phyloP scores from a whole-genome alignment of 176 grass and related monocot genomes.

The Phragmites australis region DNA sequence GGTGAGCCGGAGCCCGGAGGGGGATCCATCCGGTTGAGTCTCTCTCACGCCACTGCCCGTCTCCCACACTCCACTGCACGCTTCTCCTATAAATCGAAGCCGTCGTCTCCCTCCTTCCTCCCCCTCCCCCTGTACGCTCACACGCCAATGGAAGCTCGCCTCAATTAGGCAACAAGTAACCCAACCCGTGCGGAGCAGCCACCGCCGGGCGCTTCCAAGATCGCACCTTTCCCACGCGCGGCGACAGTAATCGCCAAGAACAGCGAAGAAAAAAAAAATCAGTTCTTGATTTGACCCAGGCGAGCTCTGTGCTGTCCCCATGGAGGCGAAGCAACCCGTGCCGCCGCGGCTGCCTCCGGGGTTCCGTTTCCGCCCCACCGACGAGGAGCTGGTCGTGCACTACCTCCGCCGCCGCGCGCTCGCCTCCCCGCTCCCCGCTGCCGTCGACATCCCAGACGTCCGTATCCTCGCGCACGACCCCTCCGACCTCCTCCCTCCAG shows the following conservation, averaged over 20 bases:
- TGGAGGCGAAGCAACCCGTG: slow-evolving; percentile 24
- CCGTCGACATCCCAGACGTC: slow-evolving; percentile 64
- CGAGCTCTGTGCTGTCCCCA: background rate
- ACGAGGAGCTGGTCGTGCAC: slow-evolving; percentile 67
- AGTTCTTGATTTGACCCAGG: background rate
- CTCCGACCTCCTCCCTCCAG: slow-evolving; percentile 57
- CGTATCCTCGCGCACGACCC: slow-evolving; percentile 66
- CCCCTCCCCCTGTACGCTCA: background rate
- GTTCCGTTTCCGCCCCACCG: slow-evolving; percentile 73
- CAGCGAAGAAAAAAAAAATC: too few species aligned
- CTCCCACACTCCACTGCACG: slow-evolving; percentile 3
- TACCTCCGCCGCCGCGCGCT: slow-evolving; percentile 69
- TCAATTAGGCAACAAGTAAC: background rate
- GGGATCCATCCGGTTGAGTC: slow-evolving; percentile 39
- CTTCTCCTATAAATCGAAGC: slow-evolving; percentile 28
- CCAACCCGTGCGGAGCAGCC: background rate
- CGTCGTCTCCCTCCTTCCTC: slow-evolving; percentile 9
- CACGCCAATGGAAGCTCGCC: background rate
- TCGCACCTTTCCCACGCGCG: background rate
- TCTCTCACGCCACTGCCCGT: slow-evolving; percentile 54
- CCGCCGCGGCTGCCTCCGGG: slow-evolving; percentile 51
- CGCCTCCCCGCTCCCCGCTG: slow-evolving; percentile 49
- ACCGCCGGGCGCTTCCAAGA: background rate
- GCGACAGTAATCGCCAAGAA: background rate
- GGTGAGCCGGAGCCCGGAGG: background rate